Base-by-base conservation (phyloP, 306 rosid genomes). In the Fragaria ananassa region DNA sequence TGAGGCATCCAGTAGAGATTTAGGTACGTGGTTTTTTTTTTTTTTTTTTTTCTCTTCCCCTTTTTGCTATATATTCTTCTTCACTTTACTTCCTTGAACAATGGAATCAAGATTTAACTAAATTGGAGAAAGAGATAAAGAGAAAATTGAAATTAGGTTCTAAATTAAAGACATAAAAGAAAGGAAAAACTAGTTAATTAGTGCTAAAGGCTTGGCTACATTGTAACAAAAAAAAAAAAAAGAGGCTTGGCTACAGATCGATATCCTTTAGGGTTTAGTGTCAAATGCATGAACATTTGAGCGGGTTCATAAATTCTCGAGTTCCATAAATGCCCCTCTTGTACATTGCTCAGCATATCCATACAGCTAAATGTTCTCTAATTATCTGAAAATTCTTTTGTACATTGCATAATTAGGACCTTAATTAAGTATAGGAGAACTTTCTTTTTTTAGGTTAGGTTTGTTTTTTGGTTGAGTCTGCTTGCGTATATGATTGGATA, bases 11-110 rank as follows among this genome's bases (percentile, higher is more conserved):
- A 68, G 45, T 49, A 76, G 84, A 74, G 74, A 57, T 75, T 65
- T 72, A 27, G 34, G 46, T 45, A 60, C 75, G 57, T 79, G 61
- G 12, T 47, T 34, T 77, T 19, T 27, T 82, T 80, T 9, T 61
- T 6, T 10, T 39, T 34, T 77, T 19, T 27, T 73, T 80, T 10
- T 61, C 2, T 4, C 11, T 89, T 68, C 29, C 11, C 34, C 41
- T 13, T 5, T 61, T 14, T 13, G 39, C 19, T 35, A 57, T 34
- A 64, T 34, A 41, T 34, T 58, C 68, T 74, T 70, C 66, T n/a
- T 85, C 78, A 78, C 78, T 76, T 79, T 74, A 14, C 54, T 79
- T 81, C 83, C 70, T 88, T 81, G 78, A 81, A 85, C 70, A 70
- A 72, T 84, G 89, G 81, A 76, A 85, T 81, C 82, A 76, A 65